Evolutionary conservation across 345 rosid species (phyloP), one percentile per base, ranked within the genome.

Genomic region (Rhodamnia rubescens): DNA sequence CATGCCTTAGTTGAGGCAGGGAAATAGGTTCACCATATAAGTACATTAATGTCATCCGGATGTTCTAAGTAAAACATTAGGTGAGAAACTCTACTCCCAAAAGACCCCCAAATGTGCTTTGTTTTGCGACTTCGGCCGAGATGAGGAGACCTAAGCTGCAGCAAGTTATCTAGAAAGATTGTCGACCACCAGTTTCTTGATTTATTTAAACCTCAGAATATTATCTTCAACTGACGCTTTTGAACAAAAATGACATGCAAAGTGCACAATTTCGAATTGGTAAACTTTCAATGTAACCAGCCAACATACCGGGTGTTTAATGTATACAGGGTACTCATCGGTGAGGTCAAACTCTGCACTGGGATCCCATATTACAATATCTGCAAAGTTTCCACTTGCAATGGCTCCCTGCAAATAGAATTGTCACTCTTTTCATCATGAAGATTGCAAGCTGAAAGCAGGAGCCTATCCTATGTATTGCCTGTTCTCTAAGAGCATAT

Each of bases 321-420:
- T 44, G 90, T 85, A 91, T 69, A 93, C 84, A 51, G 95, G 98
- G 90, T 92, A 91, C 85, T 94, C 92, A 84, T 90, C 85, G n/a
- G 92, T 84, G 20, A 97, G 91, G 81, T 90, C 90, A 87, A 97
- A 93, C 83, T 95, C 98, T 1, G 54, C 85, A 61, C 92, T 93
- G 84, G 99, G 98, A 81, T 95, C 96, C 99, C 99, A 97, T 51
- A 94, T 90, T 1, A 90, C 93, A 36, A 97, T 86, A 86, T 97
- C 99, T 6, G 99, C 99, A 7, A 93, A 90, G 84, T 94, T 96
- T 82, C 99, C 98, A 56, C 92, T 90, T 11, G 88, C 91, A 84
- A 97, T 92, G 61, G 90, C 90, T 53, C 98, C 99, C 98, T 97
- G 92, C 86, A 87, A 59, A 40, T 87, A 7, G 55, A 40, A 69